These are phyloP conservation scores for Volvox africanus DNA, from an alignment of 139 green algal genomes.

Conservation along the genomic window DNA sequence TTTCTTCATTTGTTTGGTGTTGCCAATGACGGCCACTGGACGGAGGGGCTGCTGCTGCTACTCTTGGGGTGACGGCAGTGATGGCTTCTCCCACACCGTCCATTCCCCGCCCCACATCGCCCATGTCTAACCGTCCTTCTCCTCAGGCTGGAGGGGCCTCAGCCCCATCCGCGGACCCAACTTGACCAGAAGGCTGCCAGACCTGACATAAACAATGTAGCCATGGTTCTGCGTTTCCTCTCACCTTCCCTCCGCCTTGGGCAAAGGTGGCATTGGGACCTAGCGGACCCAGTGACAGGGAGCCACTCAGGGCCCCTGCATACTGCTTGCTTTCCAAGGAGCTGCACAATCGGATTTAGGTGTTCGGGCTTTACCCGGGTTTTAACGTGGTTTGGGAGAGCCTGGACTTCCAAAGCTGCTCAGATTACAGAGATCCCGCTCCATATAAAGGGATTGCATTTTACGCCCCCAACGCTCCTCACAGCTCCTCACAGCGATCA, in stretches of 20 bases:
- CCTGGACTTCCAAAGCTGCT: too few species aligned
- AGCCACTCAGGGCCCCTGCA: not conserved
- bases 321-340: not conserved
- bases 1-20: too few species aligned
- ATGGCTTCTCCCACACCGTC: constrained; percentile 16
- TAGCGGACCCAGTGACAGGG: not conserved
- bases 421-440: too few species aligned
- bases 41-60: too few species aligned
- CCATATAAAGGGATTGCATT: too few species aligned
- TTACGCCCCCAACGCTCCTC: too few species aligned
- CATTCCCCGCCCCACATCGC: constrained; percentile 2
- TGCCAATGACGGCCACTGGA: too few species aligned
- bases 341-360: not conserved
- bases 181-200: constrained; percentile 31
- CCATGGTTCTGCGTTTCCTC: too few species aligned
- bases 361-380: too few species aligned
- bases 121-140: constrained; percentile 3
- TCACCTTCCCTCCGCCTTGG: too few species aligned
- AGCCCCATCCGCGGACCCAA: constrained; percentile 59
- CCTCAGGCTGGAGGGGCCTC: not conserved
- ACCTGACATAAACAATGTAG: not conserved
- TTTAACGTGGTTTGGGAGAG: too few species aligned
- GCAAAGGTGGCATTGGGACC: too few species aligned
- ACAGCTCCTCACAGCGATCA: constrained; percentile 51
- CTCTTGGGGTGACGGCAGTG: not conserved